Conservation (phyloP, 495 filamentous ascomycete species). For the Aspergillus taichungensis region DNA sequence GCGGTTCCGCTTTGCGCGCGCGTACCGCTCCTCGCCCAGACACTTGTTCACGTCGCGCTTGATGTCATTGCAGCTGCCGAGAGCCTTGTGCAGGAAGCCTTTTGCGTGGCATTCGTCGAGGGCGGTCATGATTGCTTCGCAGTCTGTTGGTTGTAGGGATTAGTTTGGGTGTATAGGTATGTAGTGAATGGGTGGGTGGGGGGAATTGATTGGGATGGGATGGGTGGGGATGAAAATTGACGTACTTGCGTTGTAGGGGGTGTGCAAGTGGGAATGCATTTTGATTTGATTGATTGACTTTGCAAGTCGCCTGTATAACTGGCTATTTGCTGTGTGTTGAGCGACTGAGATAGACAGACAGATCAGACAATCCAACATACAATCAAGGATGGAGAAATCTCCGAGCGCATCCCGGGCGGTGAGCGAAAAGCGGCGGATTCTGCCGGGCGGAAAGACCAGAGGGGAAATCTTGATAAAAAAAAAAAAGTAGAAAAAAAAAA, state of each 20-base stretch:
- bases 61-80: slow-evolving; percentile 81
- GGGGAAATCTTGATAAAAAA: background rate
- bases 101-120: slow-evolving; percentile 93
- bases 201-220: too few relatives aligned
- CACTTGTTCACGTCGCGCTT: slow-evolving; percentile 78
- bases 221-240: slow-evolving; percentile 3
- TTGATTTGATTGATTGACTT: slow-evolving; percentile 15
- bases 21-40: slow-evolving; percentile 65
- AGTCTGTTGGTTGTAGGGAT: slow-evolving; percentile 45
- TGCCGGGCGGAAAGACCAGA: slow-evolving; percentile 25
- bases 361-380: background rate
- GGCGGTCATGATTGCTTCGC: slow-evolving; percentile 83
- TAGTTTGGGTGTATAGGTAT: background rate
- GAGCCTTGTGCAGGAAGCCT: slow-evolving; percentile 80
- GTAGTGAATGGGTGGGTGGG: background rate
- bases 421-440: slow-evolving; percentile 15
- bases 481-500: slow-evolving; percentile 30
- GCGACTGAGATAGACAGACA: too few relatives aligned
- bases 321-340: background rate
- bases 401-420: slow-evolving; percentile 21
- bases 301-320: background rate
- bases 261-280: slow-evolving; percentile 98
- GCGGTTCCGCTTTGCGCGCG: slow-evolving; percentile 69
- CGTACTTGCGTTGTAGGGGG: slow-evolving; percentile 77
- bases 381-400: slow-evolving; percentile 1